Base-by-base conservation (phyloP, 331 rosid genomes). In the Erythrophleum ivorense region DNA sequence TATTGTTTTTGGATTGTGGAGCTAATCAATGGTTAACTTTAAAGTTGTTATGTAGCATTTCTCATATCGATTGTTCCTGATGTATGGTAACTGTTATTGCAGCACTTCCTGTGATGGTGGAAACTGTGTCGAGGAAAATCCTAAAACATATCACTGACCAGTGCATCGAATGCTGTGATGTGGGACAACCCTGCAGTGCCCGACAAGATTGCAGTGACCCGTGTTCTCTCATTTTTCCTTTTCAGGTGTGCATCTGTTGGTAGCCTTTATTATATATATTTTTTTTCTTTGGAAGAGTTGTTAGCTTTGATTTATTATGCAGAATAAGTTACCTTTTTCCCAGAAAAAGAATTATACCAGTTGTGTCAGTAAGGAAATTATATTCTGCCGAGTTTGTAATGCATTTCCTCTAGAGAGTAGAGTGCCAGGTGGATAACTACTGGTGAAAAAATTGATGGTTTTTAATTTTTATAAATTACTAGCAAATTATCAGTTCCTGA, bases 81-180 rank as follows among this genome's bases (percentile, higher is more conserved):
- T 75, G 48, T 12, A 52, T 53, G 31, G 43, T 73, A 80, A 88
- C 65, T 84, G 46, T 84, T 84, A 62, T 87, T 82, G 84, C 94
- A 96, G 98, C 90, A 48, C 90, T 96, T 38, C 99, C 99, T 60
- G 94, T 83, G 70, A 87, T 90, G 88, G 86, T 91, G 84, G 98
- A 94, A 76, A 94, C 90, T 38, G 72, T 92, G 71, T 88, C 89
- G 2, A 88, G 89, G 86, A 94, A 91, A 89, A 92, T 94, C 80
- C 81, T 86, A 80, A 93, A 82, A 82, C 98, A 96, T 80, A 92
- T 96, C 59, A 88, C 92, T 63, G 97, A 94, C 83, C 98, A 90
- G 77, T 96, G 99, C 84, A 94, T 92, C 55, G 76, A 90, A 82
- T 96, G 99, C 87, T 92, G 99, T 87, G 98, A 96, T 80, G 97